These are phyloP conservation scores for Zychaea mexicana DNA, from an alignment of 371 early-diverging fungal genomes.

Conservation along the genomic window DNA sequence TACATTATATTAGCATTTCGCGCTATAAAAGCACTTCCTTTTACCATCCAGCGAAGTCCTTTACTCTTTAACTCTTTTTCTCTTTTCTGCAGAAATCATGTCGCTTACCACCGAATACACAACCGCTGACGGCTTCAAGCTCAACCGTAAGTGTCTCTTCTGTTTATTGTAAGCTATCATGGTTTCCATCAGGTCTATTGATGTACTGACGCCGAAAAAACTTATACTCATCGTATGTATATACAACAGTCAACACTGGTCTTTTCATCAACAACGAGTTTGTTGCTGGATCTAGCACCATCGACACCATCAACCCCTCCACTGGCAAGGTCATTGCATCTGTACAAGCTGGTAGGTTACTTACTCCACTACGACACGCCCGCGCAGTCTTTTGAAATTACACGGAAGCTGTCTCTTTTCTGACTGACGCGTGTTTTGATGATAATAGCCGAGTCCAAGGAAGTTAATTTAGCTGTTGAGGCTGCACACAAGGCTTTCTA, in stretches of 20 bases:
- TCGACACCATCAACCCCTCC: conserved; percentile 54
- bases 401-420: too few species aligned
- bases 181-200: neutral
- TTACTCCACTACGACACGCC: neutral
- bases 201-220: too few species aligned
- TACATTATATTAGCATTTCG: too few species aligned
- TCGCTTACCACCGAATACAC: conserved; percentile 14
- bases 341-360: conserved; percentile 49
- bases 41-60: too few species aligned
- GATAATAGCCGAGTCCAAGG: conserved; percentile 40
- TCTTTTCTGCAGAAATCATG: neutral
- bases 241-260: conserved; percentile 47
- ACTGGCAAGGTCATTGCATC: conserved; percentile 36
- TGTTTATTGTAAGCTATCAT: neutral
- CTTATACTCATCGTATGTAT: too few species aligned
- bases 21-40: neutral
- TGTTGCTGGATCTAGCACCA: conserved; percentile 37
- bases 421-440: neutral
- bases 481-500: conserved; percentile 51
- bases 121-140: conserved; percentile 36
- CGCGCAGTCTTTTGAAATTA: neutral
- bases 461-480: conserved; percentile 52
- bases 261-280: conserved; percentile 61
- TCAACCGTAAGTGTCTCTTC: conserved; percentile 32
- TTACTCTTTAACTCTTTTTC: neutral